A percentile compares a stretch with the other conserved stretches of the same genome.
These are phyloP conservation scores for Trametes coccinea DNA, from an alignment of 768 basidiomycete genomes.

Conservation along the genomic window DNA sequence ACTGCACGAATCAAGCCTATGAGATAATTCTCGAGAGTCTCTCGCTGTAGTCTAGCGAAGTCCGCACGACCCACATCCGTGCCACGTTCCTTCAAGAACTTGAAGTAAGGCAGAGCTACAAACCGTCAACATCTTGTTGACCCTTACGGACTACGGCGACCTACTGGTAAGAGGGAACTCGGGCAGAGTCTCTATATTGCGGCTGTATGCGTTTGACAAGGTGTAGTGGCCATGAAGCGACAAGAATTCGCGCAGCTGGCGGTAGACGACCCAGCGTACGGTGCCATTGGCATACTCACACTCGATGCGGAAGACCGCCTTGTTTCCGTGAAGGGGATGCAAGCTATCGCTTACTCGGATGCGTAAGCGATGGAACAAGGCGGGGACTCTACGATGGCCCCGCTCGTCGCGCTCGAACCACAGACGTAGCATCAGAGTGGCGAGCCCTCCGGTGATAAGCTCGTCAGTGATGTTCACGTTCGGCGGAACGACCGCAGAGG, in stretches of 20 bases:
- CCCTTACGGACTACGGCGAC: conserved; percentile 15
- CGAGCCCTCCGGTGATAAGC: conserved; percentile 77
- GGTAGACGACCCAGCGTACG: conserved; percentile 92
- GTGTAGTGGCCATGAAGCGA: conserved; percentile 89
- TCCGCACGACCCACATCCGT: conserved; percentile 61
- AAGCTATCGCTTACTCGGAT: conserved; percentile 86
- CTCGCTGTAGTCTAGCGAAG: conserved; percentile 80
- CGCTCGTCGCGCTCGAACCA: conserved; percentile 90
- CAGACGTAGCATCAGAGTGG: conserved; percentile 73
- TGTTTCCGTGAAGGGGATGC: conserved; percentile 73
- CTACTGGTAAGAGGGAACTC: conserved; percentile 87
- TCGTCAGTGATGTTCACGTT: conserved; percentile 80
- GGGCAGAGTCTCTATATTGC: conserved; percentile 74
- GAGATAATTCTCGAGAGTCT: conserved; percentile 84
- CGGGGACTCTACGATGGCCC: conserved; percentile 75
- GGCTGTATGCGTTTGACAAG: conserved; percentile 78
- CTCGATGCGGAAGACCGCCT: conserved; percentile 87
- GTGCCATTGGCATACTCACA: conserved; percentile 96
- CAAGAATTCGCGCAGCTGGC: conserved; percentile 89
- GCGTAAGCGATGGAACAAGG: conserved; percentile 76
- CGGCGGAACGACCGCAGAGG: conserved; percentile 51
- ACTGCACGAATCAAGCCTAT: conserved; percentile 86
- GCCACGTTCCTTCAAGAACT: conserved; percentile 66
- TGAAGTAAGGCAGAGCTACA: conserved; percentile 86
- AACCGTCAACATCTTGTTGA: background rate